Evolutionary conservation across 768 basidiomycete genomes (phyloP).

Genomic region (Psilocybe cubensis): DNA sequence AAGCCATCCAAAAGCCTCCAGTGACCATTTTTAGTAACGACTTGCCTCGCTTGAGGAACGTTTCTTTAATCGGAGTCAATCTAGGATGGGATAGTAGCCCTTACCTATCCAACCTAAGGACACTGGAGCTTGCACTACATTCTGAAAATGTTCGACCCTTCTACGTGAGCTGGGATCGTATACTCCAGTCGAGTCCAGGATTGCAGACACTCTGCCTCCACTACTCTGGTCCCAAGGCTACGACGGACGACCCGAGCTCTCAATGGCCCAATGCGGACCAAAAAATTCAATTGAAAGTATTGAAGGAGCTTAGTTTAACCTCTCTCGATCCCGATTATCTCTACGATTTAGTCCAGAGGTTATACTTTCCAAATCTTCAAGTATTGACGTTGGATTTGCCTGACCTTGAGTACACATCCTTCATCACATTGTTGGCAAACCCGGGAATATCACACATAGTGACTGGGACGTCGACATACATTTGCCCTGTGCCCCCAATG

Average conservation of each 20-base stretch:
- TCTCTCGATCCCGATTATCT: constrained; percentile 62
- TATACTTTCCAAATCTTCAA: constrained; percentile 48
- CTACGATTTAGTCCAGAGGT: constrained; percentile 45
- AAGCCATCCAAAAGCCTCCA: constrained; percentile 61
- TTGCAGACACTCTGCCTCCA: constrained; percentile 53
- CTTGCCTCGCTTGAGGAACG: constrained; percentile 53
- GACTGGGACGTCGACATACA: neutral
- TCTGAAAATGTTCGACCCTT: constrained; percentile 60
- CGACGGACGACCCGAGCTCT: constrained; percentile 35
- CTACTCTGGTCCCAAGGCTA: constrained; percentile 57
- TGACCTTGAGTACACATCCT: constrained; percentile 56
- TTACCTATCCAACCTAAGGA: constrained; percentile 50
- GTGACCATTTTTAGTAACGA: constrained; percentile 58
- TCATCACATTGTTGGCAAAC: constrained; percentile 42
- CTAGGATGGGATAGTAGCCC: constrained; percentile 58
- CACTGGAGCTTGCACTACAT: constrained; percentile 64
- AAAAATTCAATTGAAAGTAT: constrained; percentile 36
- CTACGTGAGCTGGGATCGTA: constrained; percentile 55
- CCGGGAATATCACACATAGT: neutral
- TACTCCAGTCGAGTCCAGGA: constrained; percentile 53
- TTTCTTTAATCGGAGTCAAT: constrained; percentile 69
- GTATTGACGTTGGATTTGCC: constrained; percentile 53
- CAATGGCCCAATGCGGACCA: constrained; percentile 38
- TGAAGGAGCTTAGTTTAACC: constrained; percentile 52
- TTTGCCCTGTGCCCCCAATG: neutral